A percentile compares a stretch with the other conserved stretches of the same genome.
Evolutionary conservation across 2,329 filamentous ascomycete genomes (phyloP).

Genomic region (Trichocomaceae sp.): DNA sequence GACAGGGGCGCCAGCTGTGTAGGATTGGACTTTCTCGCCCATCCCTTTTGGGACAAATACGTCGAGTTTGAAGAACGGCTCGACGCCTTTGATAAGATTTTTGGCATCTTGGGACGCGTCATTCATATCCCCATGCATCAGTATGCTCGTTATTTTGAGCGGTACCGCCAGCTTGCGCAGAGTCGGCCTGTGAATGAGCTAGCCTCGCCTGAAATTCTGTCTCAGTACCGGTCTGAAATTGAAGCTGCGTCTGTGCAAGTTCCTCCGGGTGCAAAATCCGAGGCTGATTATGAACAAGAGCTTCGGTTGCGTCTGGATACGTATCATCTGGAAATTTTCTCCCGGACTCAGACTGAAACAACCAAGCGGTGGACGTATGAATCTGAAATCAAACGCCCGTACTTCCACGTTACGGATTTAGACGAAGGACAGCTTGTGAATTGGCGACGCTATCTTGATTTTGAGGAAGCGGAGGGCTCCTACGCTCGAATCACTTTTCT

Average conservation of each 20-base stretch:
- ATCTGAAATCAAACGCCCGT: conserved; percentile 87
- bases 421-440: conserved; percentile 78
- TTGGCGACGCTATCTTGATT: conserved; percentile 95
- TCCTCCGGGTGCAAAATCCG: conserved; percentile 48
- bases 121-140: conserved; percentile 92
- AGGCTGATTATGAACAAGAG: conserved; percentile 76
- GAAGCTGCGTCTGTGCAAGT: conserved; percentile 46
- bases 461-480: conserved; percentile 80
- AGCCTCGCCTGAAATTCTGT: conserved; percentile 60
- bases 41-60: conserved; percentile 99
- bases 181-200: conserved; percentile 66
- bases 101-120: conserved; percentile 72
- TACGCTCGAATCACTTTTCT: conserved; percentile 69
- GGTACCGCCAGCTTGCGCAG: conserved; percentile 72
- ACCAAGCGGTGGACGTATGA: conserved; percentile 93
- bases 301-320: conserved; percentile 72
- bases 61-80: conserved; percentile 92
- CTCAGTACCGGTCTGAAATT: conserved; percentile 64
- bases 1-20: conserved; percentile 80
- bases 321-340: conserved; percentile 74
- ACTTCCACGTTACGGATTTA: conserved; percentile 92
- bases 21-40: conserved; percentile 86
- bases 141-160: conserved; percentile 90
- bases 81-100: conserved; percentile 77
- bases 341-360: conserved; percentile 75